phyloP scores from a whole-genome alignment of 1,284 basidiomycete species.

The Microbotryum intermedium region DNA sequence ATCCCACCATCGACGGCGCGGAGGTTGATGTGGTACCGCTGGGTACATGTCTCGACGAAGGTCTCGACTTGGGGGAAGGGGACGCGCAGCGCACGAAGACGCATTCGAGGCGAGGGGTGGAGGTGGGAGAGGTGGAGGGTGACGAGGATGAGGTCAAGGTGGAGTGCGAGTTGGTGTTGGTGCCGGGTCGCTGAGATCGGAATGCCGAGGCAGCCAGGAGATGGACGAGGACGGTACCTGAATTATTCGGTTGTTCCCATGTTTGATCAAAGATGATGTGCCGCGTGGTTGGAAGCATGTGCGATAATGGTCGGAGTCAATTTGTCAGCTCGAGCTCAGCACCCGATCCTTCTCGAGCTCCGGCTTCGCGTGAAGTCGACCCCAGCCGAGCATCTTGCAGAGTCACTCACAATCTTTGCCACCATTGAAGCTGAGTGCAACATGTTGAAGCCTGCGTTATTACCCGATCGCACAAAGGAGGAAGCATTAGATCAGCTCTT shows the following conservation, averaged over 20 bases:
- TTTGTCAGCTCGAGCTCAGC: not conserved
- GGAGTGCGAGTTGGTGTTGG: slow-evolving; percentile 8
- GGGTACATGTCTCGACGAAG: slow-evolving; percentile 63
- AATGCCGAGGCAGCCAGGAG: slow-evolving; percentile 66
- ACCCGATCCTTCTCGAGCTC: not conserved
- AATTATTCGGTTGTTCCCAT: not conserved
- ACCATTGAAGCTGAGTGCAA: slow-evolving; percentile 80
- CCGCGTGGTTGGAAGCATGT: not conserved
- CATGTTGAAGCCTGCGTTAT: slow-evolving; percentile 9
- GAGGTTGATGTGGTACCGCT: slow-evolving; percentile 69
- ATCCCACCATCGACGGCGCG: slow-evolving; percentile 71
- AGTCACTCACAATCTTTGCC: slow-evolving; percentile 88
- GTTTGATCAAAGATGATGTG: not conserved
- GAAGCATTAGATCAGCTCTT: not conserved
- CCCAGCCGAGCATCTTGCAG: not conserved
- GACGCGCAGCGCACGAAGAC: slow-evolving; percentile 86
- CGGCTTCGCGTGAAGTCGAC: not conserved
- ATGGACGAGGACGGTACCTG: slow-evolving; percentile 89
- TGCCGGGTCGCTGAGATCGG: slow-evolving; percentile 2
- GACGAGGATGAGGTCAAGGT: not conserved
- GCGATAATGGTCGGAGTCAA: not conserved
- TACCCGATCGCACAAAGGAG: not conserved
- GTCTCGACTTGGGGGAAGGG: slow-evolving; percentile 72
- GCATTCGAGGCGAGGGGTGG: slow-evolving; percentile 52
- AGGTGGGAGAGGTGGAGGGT: slow-evolving; percentile 13